Conservation (phyloP, 148 eudicot genomes). For the Linanthus parryae region DNA sequence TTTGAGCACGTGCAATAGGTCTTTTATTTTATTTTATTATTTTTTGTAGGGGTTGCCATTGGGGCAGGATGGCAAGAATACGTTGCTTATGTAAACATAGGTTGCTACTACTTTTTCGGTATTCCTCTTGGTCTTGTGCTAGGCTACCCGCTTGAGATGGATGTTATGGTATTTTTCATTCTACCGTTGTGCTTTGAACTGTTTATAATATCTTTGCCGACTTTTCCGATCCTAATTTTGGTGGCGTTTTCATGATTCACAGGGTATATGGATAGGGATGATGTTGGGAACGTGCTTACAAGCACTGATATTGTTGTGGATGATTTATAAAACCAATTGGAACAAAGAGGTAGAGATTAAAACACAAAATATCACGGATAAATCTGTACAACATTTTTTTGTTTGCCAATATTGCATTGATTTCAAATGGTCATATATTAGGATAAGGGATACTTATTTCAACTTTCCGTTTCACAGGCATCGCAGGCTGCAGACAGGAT, state of each 20-base stretch:
- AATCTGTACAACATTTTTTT: too few relatives aligned
- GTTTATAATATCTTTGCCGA: background rate
- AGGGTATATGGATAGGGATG: constrained; percentile 15
- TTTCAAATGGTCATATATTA: background rate
- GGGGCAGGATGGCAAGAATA: constrained; percentile 17
- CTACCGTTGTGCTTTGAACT: background rate
- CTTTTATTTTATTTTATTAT: background rate
- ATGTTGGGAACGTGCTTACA: constrained; percentile 5
- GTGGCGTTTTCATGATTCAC: background rate
- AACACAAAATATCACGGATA: too few relatives aligned
- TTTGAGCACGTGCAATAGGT: background rate
- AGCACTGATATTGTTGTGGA: constrained; percentile 6
- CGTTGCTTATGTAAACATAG: constrained; percentile 14
- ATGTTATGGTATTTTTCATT: constrained; percentile 3
- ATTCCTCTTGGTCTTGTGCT: constrained; percentile 8
- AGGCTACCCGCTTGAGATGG: constrained; percentile 7
- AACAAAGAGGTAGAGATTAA: constrained; percentile 8
- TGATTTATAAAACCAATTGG: constrained; percentile 10
- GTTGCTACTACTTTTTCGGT: constrained; percentile 10
- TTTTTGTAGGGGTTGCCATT: constrained; percentile 14
- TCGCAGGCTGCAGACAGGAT: background rate
- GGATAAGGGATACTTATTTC: background rate
- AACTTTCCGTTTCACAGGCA: background rate
- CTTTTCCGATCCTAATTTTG: background rate
- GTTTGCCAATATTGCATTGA: background rate